These are phyloP conservation scores for Glycyrrhiza uralensis DNA, from an alignment of 306 rosid genomes.

Conservation along the genomic window DNA sequence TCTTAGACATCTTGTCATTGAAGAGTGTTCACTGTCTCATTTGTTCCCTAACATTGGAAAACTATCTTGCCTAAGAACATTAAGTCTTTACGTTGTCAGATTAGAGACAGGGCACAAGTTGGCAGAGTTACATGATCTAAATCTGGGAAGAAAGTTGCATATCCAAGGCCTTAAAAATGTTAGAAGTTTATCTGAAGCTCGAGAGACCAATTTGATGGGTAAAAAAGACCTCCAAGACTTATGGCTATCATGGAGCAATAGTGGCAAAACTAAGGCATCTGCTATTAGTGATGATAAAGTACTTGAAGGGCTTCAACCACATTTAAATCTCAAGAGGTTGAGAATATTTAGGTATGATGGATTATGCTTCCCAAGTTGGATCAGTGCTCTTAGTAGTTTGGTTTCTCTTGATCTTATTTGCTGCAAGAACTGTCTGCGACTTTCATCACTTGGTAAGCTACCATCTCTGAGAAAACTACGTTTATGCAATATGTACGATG, in stretches of 20 bases:
- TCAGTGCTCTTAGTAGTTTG: neutral
- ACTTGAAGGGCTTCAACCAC: neutral
- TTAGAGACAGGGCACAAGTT: neutral
- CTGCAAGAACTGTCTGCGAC: neutral
- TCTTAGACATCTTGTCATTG: slow-evolving; percentile 7
- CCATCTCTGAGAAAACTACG: no score
- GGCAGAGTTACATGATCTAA: neutral
- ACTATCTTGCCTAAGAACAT: neutral
- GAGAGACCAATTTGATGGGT: neutral
- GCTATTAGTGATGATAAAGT: neutral
- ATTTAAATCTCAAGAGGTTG: neutral
- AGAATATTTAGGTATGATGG: neutral
- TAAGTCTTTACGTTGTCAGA: neutral
- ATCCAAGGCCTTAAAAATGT: neutral
- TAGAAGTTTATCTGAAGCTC: neutral
- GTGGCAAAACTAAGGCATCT: neutral
- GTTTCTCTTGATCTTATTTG: neutral
- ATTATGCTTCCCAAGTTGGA: neutral
- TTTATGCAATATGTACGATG: no score
- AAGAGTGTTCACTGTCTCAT: rapidly evolving
- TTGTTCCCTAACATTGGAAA: neutral
- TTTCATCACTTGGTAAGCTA: neutral
- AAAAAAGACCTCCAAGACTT: neutral
- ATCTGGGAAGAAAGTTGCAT: neutral
- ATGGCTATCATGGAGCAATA: neutral